Base-by-base conservation (phyloP, 805 yeast species). In the Saccharomycopsis sp. region DNA sequence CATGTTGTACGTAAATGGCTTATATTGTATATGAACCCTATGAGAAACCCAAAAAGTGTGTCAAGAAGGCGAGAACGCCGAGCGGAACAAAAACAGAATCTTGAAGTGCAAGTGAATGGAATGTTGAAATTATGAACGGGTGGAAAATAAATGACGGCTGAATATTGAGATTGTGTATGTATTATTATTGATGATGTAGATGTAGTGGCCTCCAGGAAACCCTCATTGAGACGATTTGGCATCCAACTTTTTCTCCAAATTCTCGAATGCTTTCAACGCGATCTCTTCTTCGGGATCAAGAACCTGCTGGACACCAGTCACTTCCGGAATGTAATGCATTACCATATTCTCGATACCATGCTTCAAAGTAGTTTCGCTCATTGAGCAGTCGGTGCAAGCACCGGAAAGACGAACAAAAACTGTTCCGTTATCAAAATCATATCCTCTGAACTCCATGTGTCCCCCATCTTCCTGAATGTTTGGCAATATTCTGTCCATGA, bases 401-500 rank as follows among this genome's bases (percentile, higher is more conserved):
- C 99, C 99, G 65, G 89, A 91, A 51, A 94, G 75, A 69, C 88
- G 90, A 65, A 94, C 80, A 69, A 82, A 88, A 4, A 95, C 98
- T 14, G 87, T 83, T 1, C 99, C 99, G 0, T 87, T 79, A 59
- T 85, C 89, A 62, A 87, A 90, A 58, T 89, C 89, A 68, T 89
- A 91, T 3, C 89, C 94, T 59, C 88, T 80, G 70, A 84, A 95
- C 65, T 89, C 91, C 61, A 94, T 85, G 68, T 94, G 98, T 37
- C 99, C 99, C 62, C 99, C 99, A 67, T 94, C 99, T 67, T 94
- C 99, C 73, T 91, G 96, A 58, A 94, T 91, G 1, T 98, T 97
- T 1, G 99, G 99, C 67, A 97, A 84, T 54, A 94, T 91, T 68
- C 97, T 83, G 1, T 99, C 94, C 61, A 88, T 95, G 57, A 95